phyloP scores from a whole-genome alignment of 2,329 filamentous ascomycete species.

The Pseudogymnoascus sp. region DNA sequence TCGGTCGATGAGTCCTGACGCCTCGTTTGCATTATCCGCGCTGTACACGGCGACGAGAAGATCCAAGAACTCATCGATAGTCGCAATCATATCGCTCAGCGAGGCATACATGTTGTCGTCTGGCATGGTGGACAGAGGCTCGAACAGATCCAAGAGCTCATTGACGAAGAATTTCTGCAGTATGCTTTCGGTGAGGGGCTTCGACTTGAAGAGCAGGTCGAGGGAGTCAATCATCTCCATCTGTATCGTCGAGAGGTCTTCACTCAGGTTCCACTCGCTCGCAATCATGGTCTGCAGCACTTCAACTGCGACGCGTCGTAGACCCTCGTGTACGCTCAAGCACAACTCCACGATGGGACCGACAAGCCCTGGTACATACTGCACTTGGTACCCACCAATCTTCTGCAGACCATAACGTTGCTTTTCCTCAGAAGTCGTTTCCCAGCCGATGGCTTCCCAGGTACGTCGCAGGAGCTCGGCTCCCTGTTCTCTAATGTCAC shows the following conservation, averaged over 20 bases:
- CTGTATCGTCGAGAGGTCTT: constrained; percentile 84
- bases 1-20: constrained; percentile 77
- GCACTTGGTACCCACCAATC: constrained; percentile 95
- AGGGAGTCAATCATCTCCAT: constrained; percentile 94
- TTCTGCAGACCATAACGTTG: constrained; percentile 68
- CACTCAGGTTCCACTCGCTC: constrained; percentile 93
- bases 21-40: constrained; percentile 62
- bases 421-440: constrained; percentile 72
- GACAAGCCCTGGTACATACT: constrained; percentile 90
- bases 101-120: constrained; percentile 69
- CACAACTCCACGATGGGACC: constrained; percentile 89
- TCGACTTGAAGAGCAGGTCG: constrained; percentile 82
- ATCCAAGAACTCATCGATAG: constrained; percentile 83
- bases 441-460: constrained; percentile 97
- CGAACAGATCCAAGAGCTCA: constrained; percentile 74
- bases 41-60: constrained; percentile 84
- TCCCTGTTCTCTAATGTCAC: constrained; percentile 86
- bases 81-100: constrained; percentile 69
- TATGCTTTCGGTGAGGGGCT: constrained; percentile 78
- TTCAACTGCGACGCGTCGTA: constrained; percentile 83
- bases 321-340: constrained; percentile 85
- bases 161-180: constrained; percentile 86
- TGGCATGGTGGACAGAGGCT: constrained; percentile 53
- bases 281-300: constrained; percentile 97
- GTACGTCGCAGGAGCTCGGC: constrained; percentile 75